Evolutionary conservation across 1,284 basidiomycete genomes (phyloP), one percentile per base, ranked within the genome.

Genomic region (Amylostereum areolatum): DNA sequence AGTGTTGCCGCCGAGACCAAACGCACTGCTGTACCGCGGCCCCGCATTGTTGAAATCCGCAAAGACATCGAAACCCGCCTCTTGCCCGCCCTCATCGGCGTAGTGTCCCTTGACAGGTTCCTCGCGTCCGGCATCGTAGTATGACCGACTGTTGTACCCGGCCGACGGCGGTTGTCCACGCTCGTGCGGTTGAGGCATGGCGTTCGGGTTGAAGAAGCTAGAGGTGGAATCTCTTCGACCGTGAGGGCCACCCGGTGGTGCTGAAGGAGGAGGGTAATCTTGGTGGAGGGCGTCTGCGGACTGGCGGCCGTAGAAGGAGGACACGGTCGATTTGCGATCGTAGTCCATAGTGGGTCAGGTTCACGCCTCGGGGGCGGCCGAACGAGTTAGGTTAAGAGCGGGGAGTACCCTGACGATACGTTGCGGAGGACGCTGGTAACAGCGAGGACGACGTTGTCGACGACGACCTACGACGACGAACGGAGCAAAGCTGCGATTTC

Each of bases 41-140:
- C 92, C 92, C 4, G 78, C 64, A 57, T 93, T 94, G 70, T 95
- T 93, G 66, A 95, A 95, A 69, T 95, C 92, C 7, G 91, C 89
- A 62, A 85, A 90, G 34, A 95, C 83, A 61, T 95, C 88, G 78
- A 89, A 93, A 30, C 71, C 78, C 40, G 82, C 82, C 33, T 64
- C 62, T 51, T 62, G 60, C 31, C 57, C 62, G n/a, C 54, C 65
- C 52, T 73, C 71, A 59, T 88, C 85, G 53, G 87, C 85, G 45
- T 71, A 66, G n/a, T 78, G 82, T 11, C 81, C 83, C 62, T 86
- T 87, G 53, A 89, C 64, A 6, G 87, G 87, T 59, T 87, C 86
- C 57, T 77, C 74, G 55, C 87, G 72, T 9, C 82, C 86, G 35
- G 75, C 70, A 54, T 75, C 75, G 52, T 81, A 78, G 62, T 79